phyloP scores from a whole-genome alignment of 1,284 basidiomycete genomes.

The Puccinia novopanici region DNA sequence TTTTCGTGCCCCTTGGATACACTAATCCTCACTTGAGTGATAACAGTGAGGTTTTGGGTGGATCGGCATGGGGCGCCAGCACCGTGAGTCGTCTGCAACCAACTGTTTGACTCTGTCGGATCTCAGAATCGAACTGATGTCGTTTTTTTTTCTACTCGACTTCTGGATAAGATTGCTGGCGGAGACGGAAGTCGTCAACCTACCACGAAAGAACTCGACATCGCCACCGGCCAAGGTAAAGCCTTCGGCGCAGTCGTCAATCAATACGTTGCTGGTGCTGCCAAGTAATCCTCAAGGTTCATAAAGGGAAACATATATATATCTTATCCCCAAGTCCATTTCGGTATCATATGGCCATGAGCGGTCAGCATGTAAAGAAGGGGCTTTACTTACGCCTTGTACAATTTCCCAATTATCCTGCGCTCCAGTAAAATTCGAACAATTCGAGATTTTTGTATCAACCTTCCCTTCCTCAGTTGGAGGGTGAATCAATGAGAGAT shows the following conservation, averaged over 20 bases:
- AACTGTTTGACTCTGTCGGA: neutral
- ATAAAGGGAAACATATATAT: too few species aligned
- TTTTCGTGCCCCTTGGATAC: conserved; percentile 72
- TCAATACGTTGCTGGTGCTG: conserved; percentile 57
- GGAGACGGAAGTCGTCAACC: conserved; percentile 70
- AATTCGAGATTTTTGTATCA: too few species aligned
- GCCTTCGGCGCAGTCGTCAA: conserved; percentile 65
- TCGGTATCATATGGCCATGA: too few species aligned
- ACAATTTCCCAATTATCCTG: too few species aligned
- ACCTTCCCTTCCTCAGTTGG: too few species aligned
- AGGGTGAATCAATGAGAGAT: too few species aligned
- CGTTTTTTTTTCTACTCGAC: neutral
- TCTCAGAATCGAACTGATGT: neutral
- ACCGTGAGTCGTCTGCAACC: conserved; percentile 54
- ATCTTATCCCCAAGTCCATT: too few species aligned
- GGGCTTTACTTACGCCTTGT: too few species aligned
- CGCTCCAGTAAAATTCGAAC: too few species aligned
- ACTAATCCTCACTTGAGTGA: conserved; percentile 66
- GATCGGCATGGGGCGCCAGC: conserved; percentile 65
- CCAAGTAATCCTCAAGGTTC: conserved; percentile 3
- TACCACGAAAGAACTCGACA: conserved; percentile 67
- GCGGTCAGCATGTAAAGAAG: too few species aligned
- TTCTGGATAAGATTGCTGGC: conserved; percentile 64
- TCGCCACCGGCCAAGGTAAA: conserved; percentile 67
- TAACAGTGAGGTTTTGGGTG: conserved; percentile 66